Evolutionary conservation across 2,329 filamentous ascomycete genomes (phyloP).

Genomic region (Magnaporthales sp.): DNA sequence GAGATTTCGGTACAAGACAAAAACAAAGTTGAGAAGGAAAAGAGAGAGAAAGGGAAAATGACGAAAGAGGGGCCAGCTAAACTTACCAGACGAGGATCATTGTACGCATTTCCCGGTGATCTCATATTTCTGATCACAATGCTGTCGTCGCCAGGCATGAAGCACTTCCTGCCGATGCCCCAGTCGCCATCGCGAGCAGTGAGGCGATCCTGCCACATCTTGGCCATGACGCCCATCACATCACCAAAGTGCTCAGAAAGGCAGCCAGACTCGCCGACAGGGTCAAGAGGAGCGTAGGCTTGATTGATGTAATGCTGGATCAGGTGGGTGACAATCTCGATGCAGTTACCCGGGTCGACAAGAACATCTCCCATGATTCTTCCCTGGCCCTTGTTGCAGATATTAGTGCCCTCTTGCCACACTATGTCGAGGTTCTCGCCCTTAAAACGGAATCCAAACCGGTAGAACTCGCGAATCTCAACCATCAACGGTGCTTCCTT

Average conservation of each 20-base stretch:
- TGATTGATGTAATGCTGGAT: constrained; percentile 41
- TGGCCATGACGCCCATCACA: constrained; percentile 48
- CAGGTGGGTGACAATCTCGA: neutral
- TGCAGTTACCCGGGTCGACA: neutral
- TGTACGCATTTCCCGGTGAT: constrained; percentile 40
- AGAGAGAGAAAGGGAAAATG: neutral
- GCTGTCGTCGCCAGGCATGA: constrained; percentile 40
- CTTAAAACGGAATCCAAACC: neutral
- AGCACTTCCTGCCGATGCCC: constrained; percentile 44
- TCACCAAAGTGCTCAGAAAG: constrained; percentile 50
- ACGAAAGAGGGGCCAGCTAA: neutral
- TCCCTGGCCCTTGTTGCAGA: neutral
- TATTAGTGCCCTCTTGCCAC: neutral
- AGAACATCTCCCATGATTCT: neutral
- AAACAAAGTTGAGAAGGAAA: neutral
- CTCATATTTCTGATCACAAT: constrained; percentile 46
- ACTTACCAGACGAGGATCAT: constrained; percentile 40
- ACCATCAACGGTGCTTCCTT: neutral
- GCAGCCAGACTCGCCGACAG: constrained; percentile 42
- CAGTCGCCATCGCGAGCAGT: constrained; percentile 39
- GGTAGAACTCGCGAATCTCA: neutral
- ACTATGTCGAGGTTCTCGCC: neutral
- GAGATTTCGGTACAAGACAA: constrained; percentile 2
- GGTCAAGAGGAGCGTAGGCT: constrained; percentile 39
- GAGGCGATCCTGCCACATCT: constrained; percentile 40